Evolutionary conservation across 805 yeast genomes (phyloP).

Genomic region (Yarrowia hollandica): DNA sequence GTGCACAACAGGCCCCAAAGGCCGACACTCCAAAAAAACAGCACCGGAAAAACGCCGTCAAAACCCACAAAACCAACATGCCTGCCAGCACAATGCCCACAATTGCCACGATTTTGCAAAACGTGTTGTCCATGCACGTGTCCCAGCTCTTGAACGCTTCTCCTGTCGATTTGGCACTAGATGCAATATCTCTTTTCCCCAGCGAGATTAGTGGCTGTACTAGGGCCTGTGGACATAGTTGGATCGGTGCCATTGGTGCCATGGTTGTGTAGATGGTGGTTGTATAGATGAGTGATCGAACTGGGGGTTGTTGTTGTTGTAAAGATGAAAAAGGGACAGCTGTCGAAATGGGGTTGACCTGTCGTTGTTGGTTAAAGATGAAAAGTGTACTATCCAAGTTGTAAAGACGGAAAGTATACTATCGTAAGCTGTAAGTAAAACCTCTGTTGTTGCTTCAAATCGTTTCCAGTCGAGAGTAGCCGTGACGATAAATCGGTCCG

Average conservation of each 20-base stretch:
- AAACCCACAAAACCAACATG: slow-evolving; percentile 53
- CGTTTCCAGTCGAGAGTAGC: too few species aligned
- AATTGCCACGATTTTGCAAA: slow-evolving; percentile 75
- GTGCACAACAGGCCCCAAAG: slow-evolving; percentile 52
- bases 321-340: too few species aligned
- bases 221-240: slow-evolving; percentile 11
- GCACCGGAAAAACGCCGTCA: slow-evolving; percentile 57
- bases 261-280: background rate
- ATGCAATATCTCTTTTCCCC: background rate
- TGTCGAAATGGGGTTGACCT: too few species aligned
- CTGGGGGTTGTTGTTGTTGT: too few species aligned
- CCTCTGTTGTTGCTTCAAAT: too few species aligned
- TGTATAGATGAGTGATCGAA: background rate
- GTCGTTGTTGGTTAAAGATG: too few species aligned
- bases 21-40: slow-evolving; percentile 58
- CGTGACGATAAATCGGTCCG: too few species aligned
- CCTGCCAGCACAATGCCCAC: slow-evolving; percentile 65
- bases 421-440: too few species aligned
- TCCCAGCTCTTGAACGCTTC: slow-evolving; percentile 63
- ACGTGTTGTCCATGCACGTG: slow-evolving; percentile 73
- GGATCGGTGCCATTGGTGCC: slow-evolving; percentile 16
- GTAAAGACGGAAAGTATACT: too few species aligned
- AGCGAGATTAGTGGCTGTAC: background rate
- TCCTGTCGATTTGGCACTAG: slow-evolving; percentile 20
- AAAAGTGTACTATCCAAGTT: too few species aligned